These are phyloP conservation scores for Nidularia pulvinata DNA, from an alignment of 768 basidiomycete species.

Conservation along the genomic window DNA sequence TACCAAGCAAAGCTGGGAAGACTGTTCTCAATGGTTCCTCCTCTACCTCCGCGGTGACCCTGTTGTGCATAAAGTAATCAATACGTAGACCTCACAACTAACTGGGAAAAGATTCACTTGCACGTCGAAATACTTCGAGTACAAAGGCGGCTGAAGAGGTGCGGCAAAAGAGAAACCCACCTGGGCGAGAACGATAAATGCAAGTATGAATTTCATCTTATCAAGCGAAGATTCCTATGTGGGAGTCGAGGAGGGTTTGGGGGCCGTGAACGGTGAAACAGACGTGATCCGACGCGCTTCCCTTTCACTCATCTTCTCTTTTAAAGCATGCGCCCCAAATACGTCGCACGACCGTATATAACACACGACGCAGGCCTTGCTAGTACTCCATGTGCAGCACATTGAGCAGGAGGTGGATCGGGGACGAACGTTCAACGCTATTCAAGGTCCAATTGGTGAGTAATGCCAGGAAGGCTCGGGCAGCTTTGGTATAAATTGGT, in stretches of 20 bases:
- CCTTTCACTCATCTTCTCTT: no score
- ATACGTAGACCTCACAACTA: constrained; percentile 5
- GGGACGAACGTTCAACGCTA: constrained; percentile 3
- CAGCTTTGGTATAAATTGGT: no score
- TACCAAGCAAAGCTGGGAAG: constrained; percentile 65
- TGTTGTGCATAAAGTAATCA: constrained; percentile 15
- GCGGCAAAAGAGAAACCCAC: background rate
- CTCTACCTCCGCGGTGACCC: constrained; percentile 80
- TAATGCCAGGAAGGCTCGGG: no score
- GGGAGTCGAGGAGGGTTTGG: no score
- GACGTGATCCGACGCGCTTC: no score
- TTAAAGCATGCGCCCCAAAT: no score
- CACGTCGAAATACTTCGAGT: constrained; percentile 41
- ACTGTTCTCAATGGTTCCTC: constrained; percentile 75
- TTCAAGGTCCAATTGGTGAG: constrained; percentile 6
- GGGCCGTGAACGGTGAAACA: no score
- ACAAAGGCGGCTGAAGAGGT: background rate
- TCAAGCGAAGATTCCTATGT: no score
- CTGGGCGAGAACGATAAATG: background rate
- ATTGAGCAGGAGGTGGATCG: no score
- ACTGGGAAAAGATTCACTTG: constrained; percentile 31
- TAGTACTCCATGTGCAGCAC: no score
- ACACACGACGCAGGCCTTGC: no score
- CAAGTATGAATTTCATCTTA: background rate
- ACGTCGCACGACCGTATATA: no score